Evolutionary conservation across 257 asterid genomes (phyloP), one percentile per base, ranked within the genome.

Genomic region (Lycium ferocissimum): DNA sequence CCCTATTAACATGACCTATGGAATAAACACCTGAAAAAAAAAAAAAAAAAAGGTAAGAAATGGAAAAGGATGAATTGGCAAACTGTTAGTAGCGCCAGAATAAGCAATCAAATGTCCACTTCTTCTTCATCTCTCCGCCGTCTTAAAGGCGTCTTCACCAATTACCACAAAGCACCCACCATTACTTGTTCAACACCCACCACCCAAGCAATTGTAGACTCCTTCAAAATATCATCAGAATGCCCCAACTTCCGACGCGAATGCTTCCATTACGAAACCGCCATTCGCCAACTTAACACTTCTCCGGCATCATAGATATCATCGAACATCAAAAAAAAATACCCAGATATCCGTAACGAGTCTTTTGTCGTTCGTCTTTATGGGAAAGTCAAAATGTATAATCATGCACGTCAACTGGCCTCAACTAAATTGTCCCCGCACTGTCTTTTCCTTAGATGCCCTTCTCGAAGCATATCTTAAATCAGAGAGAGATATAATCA

Each of bases 391-490:
- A 86, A 87, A 5, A 90, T 93, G 96, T 43, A 78, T 12, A 85
- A 87, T 6, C 89, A 84, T 15, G 94, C 95, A 10, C 85, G 81
- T 78, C 85, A 90, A 18, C 53, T 93, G 91, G 91, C 95, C 95
- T 26, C 79, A 87, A 37, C 75, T 91, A 69, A 88, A 85, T 1
- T 93, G 94, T 84, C 88, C 88, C 3, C 89, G 89, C 8, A 90
- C 92, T 5, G 88, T 86, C 22, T 11, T 86, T 70, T 91, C 94
- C 63, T 91, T 91, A 85, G 90, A 93, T 18, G 91, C 89, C 66
- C 93, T 91, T 22, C 20, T 93, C 80, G 67, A 85, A 7, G 93
- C 96, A 66, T 88, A 86, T 84, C 58, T 89, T 9, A 59, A 87
- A 7, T 87, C 92, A 8, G 56, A 76, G 33, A 76, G 33, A 71